Percentiles rank a stretch among this genome's conserved stretches.
phyloP scores from a whole-genome alignment of 2,329 filamentous ascomycete species.

The Trichoderma simmonsii region DNA sequence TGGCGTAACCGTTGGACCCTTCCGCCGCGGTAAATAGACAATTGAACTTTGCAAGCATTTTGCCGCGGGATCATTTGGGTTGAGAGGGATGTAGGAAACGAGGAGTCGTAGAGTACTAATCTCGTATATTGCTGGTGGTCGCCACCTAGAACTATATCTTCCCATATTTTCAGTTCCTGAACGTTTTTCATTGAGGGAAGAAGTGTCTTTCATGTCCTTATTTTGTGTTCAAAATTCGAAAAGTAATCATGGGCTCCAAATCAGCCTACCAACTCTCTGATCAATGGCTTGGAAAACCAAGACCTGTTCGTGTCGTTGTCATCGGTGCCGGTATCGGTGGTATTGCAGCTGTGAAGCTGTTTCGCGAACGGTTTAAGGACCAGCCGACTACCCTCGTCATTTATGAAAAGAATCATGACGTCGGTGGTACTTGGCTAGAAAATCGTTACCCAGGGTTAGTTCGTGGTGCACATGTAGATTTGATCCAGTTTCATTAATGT shows the following conservation, averaged over 20 bases:
- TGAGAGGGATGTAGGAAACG: too few species aligned
- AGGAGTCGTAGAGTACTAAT: too few species aligned
- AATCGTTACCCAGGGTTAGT: neutral
- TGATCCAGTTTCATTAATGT: neutral
- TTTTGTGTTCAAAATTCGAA: too few species aligned
- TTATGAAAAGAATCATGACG: neutral
- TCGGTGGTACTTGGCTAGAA: neutral
- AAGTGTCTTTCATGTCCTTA: too few species aligned
- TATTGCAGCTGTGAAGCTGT: neutral
- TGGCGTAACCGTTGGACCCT: too few species aligned
- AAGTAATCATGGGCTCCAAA: neutral
- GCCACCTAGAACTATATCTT: too few species aligned
- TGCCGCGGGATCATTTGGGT: too few species aligned
- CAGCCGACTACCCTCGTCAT: neutral
- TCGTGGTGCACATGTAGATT: neutral
- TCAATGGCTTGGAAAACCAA: neutral
- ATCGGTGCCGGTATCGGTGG: neutral
- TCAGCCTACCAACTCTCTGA: neutral
- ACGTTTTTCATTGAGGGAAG: too few species aligned
- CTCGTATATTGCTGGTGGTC: too few species aligned
- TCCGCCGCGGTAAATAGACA: too few species aligned
- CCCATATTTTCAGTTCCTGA: too few species aligned
- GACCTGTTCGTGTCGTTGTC: neutral
- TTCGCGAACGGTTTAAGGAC: neutral
- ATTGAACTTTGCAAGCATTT: too few species aligned